These are phyloP conservation scores for Cryphonectria carpinicola DNA, from an alignment of 2,329 filamentous ascomycete genomes.

Conservation along the genomic window DNA sequence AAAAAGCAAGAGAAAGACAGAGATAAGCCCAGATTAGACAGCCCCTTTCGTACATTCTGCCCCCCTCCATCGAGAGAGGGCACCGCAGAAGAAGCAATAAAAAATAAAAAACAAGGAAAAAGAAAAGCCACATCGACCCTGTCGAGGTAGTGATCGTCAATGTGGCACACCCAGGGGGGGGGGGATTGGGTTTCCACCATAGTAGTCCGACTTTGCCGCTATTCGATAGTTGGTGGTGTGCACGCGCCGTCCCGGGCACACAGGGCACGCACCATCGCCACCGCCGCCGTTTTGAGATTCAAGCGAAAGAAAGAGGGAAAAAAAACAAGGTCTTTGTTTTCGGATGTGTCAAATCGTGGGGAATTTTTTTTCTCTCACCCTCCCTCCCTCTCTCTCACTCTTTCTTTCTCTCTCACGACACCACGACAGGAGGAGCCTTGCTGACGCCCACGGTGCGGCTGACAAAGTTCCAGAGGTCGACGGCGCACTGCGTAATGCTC, in stretches of 20 bases:
- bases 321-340: not conserved
- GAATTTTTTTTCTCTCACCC: too few relatives aligned
- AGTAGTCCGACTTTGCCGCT: not conserved
- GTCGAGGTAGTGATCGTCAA: not conserved
- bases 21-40: not conserved
- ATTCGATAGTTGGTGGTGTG: constrained; percentile 1
- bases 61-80: not conserved
- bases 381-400: not conserved
- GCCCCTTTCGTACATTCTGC: not conserved
- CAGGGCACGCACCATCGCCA: not conserved
- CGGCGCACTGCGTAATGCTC: constrained; percentile 39
- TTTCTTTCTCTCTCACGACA: not conserved
- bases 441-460: constrained; percentile 18
- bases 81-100: not conserved
- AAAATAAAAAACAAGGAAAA: not conserved
- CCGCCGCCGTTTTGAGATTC: not conserved
- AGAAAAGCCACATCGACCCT: not conserved
- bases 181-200: not conserved
- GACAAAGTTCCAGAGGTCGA: constrained; percentile 42
- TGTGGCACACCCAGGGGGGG: not conserved
- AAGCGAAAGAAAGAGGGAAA: not conserved
- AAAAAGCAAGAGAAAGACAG: not conserved
- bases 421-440: not conserved
- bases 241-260: not conserved
- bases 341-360: too few relatives aligned